These are phyloP conservation scores for Sporothrix pallida DNA, from an alignment of 2,329 filamentous ascomycete genomes.

Conservation along the genomic window DNA sequence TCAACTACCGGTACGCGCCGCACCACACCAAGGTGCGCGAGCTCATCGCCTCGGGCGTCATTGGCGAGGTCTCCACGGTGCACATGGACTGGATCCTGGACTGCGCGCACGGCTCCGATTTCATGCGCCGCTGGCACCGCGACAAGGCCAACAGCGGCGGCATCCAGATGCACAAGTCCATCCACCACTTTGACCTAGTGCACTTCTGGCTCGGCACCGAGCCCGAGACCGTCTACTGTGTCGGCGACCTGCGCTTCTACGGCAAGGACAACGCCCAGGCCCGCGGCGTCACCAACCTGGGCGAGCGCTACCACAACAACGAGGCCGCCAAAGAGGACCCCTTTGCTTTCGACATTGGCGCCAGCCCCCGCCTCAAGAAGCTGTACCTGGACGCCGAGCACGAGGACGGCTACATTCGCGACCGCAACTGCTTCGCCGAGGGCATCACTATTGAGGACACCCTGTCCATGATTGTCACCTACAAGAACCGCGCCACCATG, in stretches of 20 bases:
- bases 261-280: constrained; percentile 65
- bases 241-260: constrained; percentile 65
- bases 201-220: constrained; percentile 66
- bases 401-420: constrained; percentile 66
- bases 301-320: constrained; percentile 57
- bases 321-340: constrained; percentile 59
- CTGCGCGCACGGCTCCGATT: constrained; percentile 66
- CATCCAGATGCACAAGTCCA: constrained; percentile 66
- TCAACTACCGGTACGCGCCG: constrained; percentile 70
- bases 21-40: constrained; percentile 67
- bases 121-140: constrained; percentile 68
- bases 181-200: constrained; percentile 67
- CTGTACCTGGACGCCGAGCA: constrained; percentile 68
- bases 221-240: constrained; percentile 62
- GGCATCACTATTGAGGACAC: constrained; percentile 70
- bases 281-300: constrained; percentile 58
- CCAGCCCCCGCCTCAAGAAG: constrained; percentile 59
- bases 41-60: constrained; percentile 58
- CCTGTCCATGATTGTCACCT: constrained; percentile 65
- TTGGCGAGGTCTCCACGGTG: constrained; percentile 62
- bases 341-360: constrained; percentile 62
- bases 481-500: constrained; percentile 61
- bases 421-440: constrained; percentile 67
- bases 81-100: constrained; percentile 70
- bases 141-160: constrained; percentile 66